Evolutionary conservation across 1,139 yeast species (phyloP).

Genomic region (Fermentozyma sake): DNA sequence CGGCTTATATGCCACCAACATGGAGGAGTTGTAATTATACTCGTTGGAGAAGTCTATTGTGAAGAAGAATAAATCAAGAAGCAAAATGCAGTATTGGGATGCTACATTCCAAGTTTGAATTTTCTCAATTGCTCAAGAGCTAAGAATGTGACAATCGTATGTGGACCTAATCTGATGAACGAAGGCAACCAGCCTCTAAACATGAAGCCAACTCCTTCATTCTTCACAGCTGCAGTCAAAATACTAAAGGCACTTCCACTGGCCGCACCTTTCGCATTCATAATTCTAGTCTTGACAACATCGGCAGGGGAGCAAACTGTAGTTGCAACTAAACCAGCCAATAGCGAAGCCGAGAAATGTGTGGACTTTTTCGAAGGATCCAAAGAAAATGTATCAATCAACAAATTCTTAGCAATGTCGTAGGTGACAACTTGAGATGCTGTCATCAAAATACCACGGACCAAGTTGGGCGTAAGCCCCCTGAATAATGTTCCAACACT

Average conservation of each 20-base stretch:
- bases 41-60: too few species aligned
- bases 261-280: slow-evolving; percentile 58
- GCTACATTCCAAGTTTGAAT: slow-evolving; percentile 47
- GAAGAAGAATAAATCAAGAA: too few species aligned
- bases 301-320: slow-evolving; percentile 92
- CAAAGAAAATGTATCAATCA: slow-evolving; percentile 48
- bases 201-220: slow-evolving; percentile 74
- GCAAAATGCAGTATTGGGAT: too few species aligned
- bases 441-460: slow-evolving; percentile 83
- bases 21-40: too few species aligned
- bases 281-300: slow-evolving; percentile 82
- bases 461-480: slow-evolving; percentile 73
- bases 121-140: slow-evolving; percentile 75
- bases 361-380: slow-evolving; percentile 64
- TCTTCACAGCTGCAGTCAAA: slow-evolving; percentile 51
- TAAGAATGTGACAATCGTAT: slow-evolving; percentile 79
- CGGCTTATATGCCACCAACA: too few species aligned
- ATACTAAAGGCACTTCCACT: slow-evolving; percentile 48
- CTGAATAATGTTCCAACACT: slow-evolving; percentile 59
- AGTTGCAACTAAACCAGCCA: slow-evolving; percentile 85
- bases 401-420: slow-evolving; percentile 63
- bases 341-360: slow-evolving; percentile 70
- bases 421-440: slow-evolving; percentile 89
- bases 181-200: slow-evolving; percentile 92
- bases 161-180: slow-evolving; percentile 83